Base-by-base conservation (phyloP, 768 basidiomycete species). In the Podaxis rugospora region DNA sequence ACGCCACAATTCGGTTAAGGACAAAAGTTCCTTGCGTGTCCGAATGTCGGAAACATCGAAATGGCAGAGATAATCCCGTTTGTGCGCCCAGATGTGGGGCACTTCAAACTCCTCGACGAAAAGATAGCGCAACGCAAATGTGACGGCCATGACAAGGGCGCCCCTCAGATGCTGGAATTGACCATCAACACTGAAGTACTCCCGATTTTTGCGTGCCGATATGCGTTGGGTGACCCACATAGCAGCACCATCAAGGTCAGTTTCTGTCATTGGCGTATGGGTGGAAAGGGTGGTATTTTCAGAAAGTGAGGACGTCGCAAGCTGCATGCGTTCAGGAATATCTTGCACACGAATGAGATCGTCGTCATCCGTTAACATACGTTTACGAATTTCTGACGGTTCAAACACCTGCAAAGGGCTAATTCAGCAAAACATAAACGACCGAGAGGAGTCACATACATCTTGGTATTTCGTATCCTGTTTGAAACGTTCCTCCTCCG, bases 251-350 rank as follows among this genome's bases (percentile, higher is more conserved):
- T 83, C 81, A 16, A 95, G 74, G 62, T 97, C 92, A 23, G 83
- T 82, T 64, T 88, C 85, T 5, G 85, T 84, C 63, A 93, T 80
- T 36, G 83, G 80, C 49, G 81, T 80, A 65, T 87, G 84, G 7
- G 83, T 70, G 36, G 86, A 85, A 52, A 88, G 74, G 3, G 81
- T 82, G 2, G 90, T 80, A 25, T 80, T 81, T 28, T 77, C 72
- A 1, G 92, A 92, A n/a, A 97, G 75, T 0, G 93, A 90, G 21
- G 91, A 93, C 21, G 87, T 90, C 13, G 88, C 85, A 18, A 98
- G 82, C 71, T 96, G 95, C 90, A 95, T 94, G 51, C 97, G 89
- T 71, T 99, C 97, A 1, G 97, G 97, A 39, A 92, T 85, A 74
- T 98, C 97, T 69, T 84, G 86, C 16, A 83, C 86, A 50, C 95